These are phyloP conservation scores for Trichoderma sp. DNA, from an alignment of 2,329 filamentous ascomycete species.

Conservation along the genomic window DNA sequence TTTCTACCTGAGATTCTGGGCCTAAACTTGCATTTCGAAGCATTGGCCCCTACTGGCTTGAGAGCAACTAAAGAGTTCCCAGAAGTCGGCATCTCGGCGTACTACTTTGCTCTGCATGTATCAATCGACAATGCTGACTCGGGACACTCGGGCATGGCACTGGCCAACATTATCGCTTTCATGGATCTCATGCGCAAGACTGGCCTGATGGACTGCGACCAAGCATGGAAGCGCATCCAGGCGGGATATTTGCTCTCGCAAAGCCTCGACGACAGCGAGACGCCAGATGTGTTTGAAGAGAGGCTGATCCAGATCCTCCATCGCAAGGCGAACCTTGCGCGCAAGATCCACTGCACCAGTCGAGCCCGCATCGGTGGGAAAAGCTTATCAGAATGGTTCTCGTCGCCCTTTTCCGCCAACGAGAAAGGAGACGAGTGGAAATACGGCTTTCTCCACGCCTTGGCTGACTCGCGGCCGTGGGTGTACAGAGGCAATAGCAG, in stretches of 20 bases:
- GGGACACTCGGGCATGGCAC: conserved; percentile 52
- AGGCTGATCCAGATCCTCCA: conserved; percentile 16
- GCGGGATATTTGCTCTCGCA: conserved; percentile 27
- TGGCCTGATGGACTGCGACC: neutral
- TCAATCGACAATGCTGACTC: conserved; percentile 53
- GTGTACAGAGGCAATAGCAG: conserved; percentile 42
- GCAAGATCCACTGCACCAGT: conserved; percentile 21
- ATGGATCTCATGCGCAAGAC: conserved; percentile 37
- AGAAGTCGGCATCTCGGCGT: conserved; percentile 46
- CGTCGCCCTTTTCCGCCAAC: neutral
- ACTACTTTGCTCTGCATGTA: conserved; percentile 54
- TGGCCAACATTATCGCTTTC: conserved; percentile 42
- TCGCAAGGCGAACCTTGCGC: conserved; percentile 20
- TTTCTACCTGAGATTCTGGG: conserved; percentile 54
- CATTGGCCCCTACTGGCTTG: conserved; percentile 36
- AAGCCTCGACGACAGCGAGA: neutral
- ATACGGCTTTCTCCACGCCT: conserved; percentile 20
- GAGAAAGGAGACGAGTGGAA: conserved; percentile 15
- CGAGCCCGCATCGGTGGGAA: conserved; percentile 22
- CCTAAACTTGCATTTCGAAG: conserved; percentile 53
- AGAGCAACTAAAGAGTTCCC: conserved; percentile 43
- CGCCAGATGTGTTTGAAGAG: neutral
- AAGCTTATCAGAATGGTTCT: conserved; percentile 21
- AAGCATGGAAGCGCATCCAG: conserved; percentile 27
- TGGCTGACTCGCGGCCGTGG: conserved; percentile 36